phyloP scores from a whole-genome alignment of 305 asterid species.

The Plantago lanceolata region DNA sequence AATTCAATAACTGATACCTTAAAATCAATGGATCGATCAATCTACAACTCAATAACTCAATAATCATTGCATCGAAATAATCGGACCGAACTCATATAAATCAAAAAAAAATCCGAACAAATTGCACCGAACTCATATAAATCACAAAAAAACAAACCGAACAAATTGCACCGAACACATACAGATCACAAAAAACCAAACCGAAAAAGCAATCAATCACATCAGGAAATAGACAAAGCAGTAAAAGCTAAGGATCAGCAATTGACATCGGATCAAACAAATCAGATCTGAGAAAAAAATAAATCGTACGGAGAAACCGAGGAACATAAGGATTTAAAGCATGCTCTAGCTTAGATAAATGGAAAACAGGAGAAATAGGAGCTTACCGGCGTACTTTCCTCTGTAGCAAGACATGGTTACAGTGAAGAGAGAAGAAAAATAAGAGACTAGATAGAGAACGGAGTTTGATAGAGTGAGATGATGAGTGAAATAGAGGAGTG shows the following conservation, averaged over 20 bases:
- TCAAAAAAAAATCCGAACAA: no score
- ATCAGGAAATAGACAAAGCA: not conserved
- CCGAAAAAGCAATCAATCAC: not conserved
- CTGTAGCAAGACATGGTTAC: conserved; percentile 46
- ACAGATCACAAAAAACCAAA: not conserved
- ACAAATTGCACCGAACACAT: not conserved
- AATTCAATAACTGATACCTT: not conserved
- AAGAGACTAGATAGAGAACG: not conserved
- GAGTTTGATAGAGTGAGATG: no score
- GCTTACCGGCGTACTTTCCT: conserved; percentile 49
- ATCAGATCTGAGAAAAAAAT: conserved; percentile 28
- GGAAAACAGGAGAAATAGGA: not conserved
- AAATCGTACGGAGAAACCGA: not conserved
- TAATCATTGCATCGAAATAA: not conserved
- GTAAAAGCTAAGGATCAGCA: not conserved
- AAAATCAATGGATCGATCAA: not conserved
- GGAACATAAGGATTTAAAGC: not conserved
- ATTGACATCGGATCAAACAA: not conserved
- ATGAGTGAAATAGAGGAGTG: not conserved
- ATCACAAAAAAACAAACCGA: not conserved
- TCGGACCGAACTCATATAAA: not conserved
- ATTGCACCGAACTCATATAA: not conserved
- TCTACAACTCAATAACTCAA: not conserved
- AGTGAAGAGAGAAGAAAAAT: not conserved
- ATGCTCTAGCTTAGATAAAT: not conserved